These are phyloP conservation scores for Candida piceae DNA, from an alignment of 805 yeast genomes.

Conservation along the genomic window DNA sequence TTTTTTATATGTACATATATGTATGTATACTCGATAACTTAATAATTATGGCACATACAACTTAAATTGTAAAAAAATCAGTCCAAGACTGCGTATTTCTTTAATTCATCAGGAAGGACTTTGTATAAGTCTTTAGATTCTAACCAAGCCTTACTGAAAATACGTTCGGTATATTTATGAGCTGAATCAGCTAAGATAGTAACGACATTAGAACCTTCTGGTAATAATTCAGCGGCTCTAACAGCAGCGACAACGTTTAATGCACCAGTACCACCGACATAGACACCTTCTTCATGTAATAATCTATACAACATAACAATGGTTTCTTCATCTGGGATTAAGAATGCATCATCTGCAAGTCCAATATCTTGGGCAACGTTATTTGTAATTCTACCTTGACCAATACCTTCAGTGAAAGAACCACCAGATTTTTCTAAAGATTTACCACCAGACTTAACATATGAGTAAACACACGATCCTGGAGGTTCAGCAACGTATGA, in stretches of 20 bases:
- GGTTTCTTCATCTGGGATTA: slow-evolving; percentile 73
- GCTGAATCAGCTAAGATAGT: slow-evolving; percentile 90
- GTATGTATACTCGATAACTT: no score
- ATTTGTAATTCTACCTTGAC: slow-evolving; percentile 89
- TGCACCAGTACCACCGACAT: slow-evolving; percentile 87
- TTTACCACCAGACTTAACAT: slow-evolving; percentile 65
- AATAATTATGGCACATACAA: no score
- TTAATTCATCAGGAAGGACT: slow-evolving; percentile 64
- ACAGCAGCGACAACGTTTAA: slow-evolving; percentile 87
- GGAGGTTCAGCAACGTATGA: slow-evolving; percentile 88
- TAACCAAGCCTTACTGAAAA: slow-evolving; percentile 77
- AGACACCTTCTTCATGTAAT: slow-evolving; percentile 85
- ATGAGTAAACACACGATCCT: slow-evolving; percentile 79
- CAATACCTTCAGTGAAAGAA: slow-evolving; percentile 93
- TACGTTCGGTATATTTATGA: slow-evolving; percentile 78
- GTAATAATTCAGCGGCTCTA: slow-evolving; percentile 67
- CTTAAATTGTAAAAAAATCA: no score
- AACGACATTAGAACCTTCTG: slow-evolving; percentile 76
- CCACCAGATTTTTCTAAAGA: slow-evolving; percentile 69
- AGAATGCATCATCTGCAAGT: slow-evolving; percentile 73
- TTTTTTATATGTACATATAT: neutral
- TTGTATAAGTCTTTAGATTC: slow-evolving; percentile 60
- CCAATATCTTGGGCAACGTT: slow-evolving; percentile 71
- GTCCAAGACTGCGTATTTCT: slow-evolving; percentile 56
- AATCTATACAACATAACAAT: slow-evolving; percentile 80